Base-by-base conservation (phyloP, 2,329 filamentous ascomycete species). In the Aspergillus aculeatinus region DNA sequence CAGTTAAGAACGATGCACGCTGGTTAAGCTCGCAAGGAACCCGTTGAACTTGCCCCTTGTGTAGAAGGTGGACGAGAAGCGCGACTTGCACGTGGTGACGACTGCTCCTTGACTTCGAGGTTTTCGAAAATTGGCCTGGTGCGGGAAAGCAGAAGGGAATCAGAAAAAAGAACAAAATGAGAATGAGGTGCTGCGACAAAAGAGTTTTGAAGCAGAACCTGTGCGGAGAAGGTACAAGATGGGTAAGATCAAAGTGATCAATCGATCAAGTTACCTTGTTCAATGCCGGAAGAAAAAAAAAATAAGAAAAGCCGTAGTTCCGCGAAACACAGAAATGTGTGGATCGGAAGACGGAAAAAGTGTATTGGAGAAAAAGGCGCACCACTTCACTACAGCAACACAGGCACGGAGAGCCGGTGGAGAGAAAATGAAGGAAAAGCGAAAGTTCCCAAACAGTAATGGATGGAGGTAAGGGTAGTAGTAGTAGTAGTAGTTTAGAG, bases 21-120 rank as follows among this genome's bases (percentile, higher is more conserved):
- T 51, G 52, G 10, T 7, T 7, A 44, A 44, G 42, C 54, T 55
- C 50, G 48, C 49, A 58, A 39, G 51, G 51, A 58, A 55, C 58
- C 56, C 33, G 54, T 55, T 50, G 61, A 49, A 51, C 60, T 64
- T 59, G 63, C 61, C 64, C 69, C 63, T 72, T 65, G 63, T 55
- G 63, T 55, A 58, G 65, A 62, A 56, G 51, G 59, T 62, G 58
- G 62, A 63, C 42, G 39, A 31, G 31, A 25, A 44, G 61, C 67
- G 72, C 67, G 68, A 68, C 58, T 71, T 65, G 65, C 66, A 72
- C 69, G 69, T 68, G 63, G 65, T 52, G 61, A 64, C 57, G 51
- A 61, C 59, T 51, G 57, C 54, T 62, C 51, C 54, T 49, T 48
- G 55, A 62, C 55, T 65, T 58, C 47, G 60, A 61, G 31, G 51